These are phyloP conservation scores for Ichthyophthirius multifiliis DNA, from an alignment of 169 alveolate genomes.

Conservation along the genomic window DNA sequence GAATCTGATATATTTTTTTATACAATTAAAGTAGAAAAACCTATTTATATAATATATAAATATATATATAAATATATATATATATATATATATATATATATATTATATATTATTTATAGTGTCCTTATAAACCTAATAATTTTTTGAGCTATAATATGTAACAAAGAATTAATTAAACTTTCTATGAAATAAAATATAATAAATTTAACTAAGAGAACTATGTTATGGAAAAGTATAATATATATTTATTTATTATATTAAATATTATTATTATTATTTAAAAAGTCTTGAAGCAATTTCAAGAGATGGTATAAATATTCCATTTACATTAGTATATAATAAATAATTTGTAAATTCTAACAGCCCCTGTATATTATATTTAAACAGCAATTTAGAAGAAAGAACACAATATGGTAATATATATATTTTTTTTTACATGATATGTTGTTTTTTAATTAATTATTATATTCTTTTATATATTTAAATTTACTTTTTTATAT, in stretches of 20 bases:
- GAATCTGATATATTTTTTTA: not conserved
- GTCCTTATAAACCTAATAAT: not conserved
- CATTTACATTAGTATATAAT: constrained; percentile 1
- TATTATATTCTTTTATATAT: too few relatives aligned
- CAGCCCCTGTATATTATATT: not conserved
- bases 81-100: too few relatives aligned
- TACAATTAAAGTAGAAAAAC: not conserved
- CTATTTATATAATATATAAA: too few relatives aligned
- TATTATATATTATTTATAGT: not conserved
- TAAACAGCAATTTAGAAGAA: not conserved
- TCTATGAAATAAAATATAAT: not conserved
- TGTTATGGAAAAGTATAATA: not conserved
- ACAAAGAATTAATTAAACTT: not conserved
- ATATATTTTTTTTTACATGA: too few relatives aligned
- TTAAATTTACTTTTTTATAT: too few relatives aligned
- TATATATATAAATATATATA: too few relatives aligned
- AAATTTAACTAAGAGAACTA: not conserved
- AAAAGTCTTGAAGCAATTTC: not conserved
- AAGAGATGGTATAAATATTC: not conserved
- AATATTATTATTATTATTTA: too few relatives aligned
- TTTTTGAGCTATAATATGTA: not conserved
- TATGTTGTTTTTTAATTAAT: too few relatives aligned
- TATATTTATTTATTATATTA: not conserved
- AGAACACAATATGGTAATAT: not conserved
- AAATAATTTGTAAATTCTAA: not conserved